Base-by-base conservation (phyloP, 23 red algal genomes). In the Gracilaria domingensis region DNA sequence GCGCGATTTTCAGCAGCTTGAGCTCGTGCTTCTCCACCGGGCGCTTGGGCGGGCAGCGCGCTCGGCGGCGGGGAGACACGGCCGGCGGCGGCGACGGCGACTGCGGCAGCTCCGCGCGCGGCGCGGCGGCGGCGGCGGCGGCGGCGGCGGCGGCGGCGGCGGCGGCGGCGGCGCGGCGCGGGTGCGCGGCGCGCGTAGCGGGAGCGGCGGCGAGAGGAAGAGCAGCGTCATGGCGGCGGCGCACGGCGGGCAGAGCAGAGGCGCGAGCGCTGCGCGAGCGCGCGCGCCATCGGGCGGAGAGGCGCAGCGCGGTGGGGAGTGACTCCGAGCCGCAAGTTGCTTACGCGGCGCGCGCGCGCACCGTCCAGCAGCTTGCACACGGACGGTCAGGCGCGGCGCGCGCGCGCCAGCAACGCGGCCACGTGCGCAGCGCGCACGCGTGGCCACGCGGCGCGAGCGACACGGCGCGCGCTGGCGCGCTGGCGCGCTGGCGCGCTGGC, bases 41-140 rank as follows among this genome's bases (percentile, higher is more conserved):
- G 69, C 69, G 69, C 69, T 75, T 75, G 8, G 69, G 37, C 37
- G n/a, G 69, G 39, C 69, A 47, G 39, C 69, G 69, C 18, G 37
- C 69, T 35, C 69, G 69, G 11, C 66, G 37, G 14, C 39, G 69
- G 37, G 5, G 42, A 45, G 42, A 45, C 42, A 11, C 37, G 37
- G 4, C 7, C 4, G 69, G 69, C 69, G 37, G 36, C 14, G 69
- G 69, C 35, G 37, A 8, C 37, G 69, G 26, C 60, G 60, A n/a
- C 23, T 9, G 30, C 30, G 65, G 35, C 65, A 23, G 60, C 60
- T 9, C 11, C 60, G 60, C 12, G 11, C 7, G 21, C n/a, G 21
- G 21, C 29, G 60, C 60, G 28, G 65, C 12, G 65, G 35, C 35
- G 65, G 16, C 13, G 65, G 4, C 30, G 28, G 8, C 12, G 65